Conservation (phyloP, 2,329 filamentous ascomycete genomes). For the Westerdykella sp. region DNA sequence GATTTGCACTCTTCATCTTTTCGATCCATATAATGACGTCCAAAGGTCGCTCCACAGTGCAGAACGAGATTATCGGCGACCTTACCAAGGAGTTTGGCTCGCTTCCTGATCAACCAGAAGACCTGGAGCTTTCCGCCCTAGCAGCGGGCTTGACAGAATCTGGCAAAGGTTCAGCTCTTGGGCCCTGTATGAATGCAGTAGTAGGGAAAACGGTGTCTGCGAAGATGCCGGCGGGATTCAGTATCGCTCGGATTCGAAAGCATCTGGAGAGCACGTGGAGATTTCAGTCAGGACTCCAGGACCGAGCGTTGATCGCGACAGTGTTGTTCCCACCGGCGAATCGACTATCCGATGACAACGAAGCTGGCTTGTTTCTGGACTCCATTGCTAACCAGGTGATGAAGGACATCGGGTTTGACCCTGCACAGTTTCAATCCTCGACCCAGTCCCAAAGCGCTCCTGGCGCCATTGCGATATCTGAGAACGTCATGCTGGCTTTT, state of each 20-base stretch:
- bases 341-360: too few relatives aligned
- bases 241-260: conserved; percentile 4
- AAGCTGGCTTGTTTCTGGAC: too few relatives aligned
- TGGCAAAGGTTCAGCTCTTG: conserved; percentile 28
- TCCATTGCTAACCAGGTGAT: too few relatives aligned
- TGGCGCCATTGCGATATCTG: too few relatives aligned
- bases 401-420: too few relatives aligned
- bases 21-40: not conserved
- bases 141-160: conserved; percentile 8
- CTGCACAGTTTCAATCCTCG: too few relatives aligned
- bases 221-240: conserved; percentile 13
- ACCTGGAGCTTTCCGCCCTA: conserved; percentile 33
- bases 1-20: too few relatives aligned
- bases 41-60: conserved; percentile 37
- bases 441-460: too few relatives aligned
- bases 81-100: conserved; percentile 38
- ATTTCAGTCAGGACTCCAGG: not conserved
- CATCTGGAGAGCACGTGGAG: conserved; percentile 7
- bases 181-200: conserved; percentile 15
- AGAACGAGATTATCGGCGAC: conserved; percentile 44
- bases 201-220: conserved; percentile 8
- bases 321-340: too few relatives aligned
- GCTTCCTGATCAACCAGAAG: conserved; percentile 38
- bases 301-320: too few relatives aligned
- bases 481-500: too few relatives aligned